Evolutionary conservation across 2,329 filamentous ascomycete genomes (phyloP), one percentile per base, ranked within the genome.

Genomic region (Aspergillus chevalieri): DNA sequence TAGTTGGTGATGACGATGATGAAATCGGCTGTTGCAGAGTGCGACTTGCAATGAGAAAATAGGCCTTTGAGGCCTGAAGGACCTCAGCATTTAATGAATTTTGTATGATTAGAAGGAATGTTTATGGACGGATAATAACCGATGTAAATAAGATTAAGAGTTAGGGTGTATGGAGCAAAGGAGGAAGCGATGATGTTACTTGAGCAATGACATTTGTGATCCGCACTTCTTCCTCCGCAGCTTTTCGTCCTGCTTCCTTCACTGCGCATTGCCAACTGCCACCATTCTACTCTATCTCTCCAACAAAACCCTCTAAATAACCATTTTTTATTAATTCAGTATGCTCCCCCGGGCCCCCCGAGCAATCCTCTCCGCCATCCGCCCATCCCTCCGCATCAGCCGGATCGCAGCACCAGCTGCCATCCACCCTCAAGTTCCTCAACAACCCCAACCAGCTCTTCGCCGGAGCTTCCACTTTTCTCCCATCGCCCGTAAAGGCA

Each of bases 401-500:
- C 54, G 52, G 47, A 44, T 56, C 47, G 38, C 52, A 42, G 47
- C 53, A 21, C 45, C 52, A 36, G 45, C 51, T 42, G 46, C 49
- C 43, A 46, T 53, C 39, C 47, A 55, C 19, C 49, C 50, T 45
- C 54, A 12, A 15, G 7, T 19, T 19, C 17, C 15, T 6, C 38
- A 41, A 41, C 38, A 46, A 47, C 52, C 47, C 47, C 56, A 46
- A 38, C 46, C 47, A 50, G 28, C 42, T 34, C 17, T 43, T 48
- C 48, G 49, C 48, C 60, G 63, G 14, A 47, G 48, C 19, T 68
- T 74, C 58, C 73, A 72, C 43, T 64, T 60, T 2, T 70, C 68
- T 19, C 53, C 59, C 15, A 47, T 65, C 28, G 50, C 56, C 38
- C 58, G 55, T 55, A 78, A 78, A 60, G 80, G 80, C 52, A 77